Evolutionary conservation across 495 filamentous ascomycete species (phyloP).

Genomic region (Xeromyces bisporus): DNA sequence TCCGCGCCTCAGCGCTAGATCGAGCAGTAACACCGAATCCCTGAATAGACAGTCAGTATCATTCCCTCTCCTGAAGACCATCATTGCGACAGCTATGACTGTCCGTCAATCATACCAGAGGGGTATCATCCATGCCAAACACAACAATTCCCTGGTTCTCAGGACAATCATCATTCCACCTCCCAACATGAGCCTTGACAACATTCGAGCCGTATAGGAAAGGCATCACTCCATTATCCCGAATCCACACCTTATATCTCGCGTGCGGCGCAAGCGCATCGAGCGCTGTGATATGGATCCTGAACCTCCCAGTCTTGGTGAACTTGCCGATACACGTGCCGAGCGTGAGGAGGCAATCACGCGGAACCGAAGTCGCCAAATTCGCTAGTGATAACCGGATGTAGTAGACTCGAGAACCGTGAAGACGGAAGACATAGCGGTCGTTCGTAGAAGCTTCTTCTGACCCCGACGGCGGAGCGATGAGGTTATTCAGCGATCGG

Average conservation of each 20-base stretch:
- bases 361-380: conserved; percentile 65
- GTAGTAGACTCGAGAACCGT: conserved; percentile 71
- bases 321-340: conserved; percentile 81
- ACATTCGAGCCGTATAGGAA: conserved; percentile 84
- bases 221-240: conserved; percentile 82
- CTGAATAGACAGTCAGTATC: conserved; percentile 8
- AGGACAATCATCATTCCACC: conserved; percentile 69
- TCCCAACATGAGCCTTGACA: conserved; percentile 78
- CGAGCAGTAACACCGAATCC: conserved; percentile 76
- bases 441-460: conserved; percentile 41
- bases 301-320: conserved; percentile 78
- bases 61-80: no score
- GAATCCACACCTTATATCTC: conserved; percentile 88
- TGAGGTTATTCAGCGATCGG: conserved; percentile 58
- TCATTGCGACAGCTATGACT: no score
- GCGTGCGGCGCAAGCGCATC: conserved; percentile 77
- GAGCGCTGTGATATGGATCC: conserved; percentile 32
- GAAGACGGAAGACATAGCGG: conserved; percentile 73
- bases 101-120: conserved; percentile 26
- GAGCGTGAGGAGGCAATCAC: conserved; percentile 63
- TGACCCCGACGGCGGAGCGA: conserved; percentile 42
- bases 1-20: conserved; percentile 61
- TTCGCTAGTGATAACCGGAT: conserved; percentile 75
- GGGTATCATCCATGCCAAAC: conserved; percentile 26
- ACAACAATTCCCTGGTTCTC: conserved; percentile 29